Conservation (phyloP, 2,329 filamentous ascomycete species). For the Verticillium albo-atrum region DNA sequence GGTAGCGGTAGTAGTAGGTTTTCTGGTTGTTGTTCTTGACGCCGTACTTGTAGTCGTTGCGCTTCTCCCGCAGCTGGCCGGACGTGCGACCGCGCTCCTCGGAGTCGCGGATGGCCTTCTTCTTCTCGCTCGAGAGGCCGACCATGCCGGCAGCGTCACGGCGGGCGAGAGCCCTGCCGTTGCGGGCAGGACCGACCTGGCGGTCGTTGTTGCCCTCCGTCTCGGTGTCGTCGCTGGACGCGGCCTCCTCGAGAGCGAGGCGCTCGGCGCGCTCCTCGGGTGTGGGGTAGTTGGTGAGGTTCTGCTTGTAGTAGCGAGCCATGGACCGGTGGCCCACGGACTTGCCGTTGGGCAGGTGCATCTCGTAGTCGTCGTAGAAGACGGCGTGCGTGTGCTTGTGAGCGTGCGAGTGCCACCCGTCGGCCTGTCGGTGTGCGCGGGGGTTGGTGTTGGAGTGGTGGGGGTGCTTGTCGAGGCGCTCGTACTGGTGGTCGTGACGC, state of each 20-base stretch:
- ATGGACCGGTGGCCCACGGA: constrained; percentile 87
- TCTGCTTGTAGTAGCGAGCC: constrained; percentile 87
- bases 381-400: constrained; percentile 71
- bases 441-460: constrained; percentile 72
- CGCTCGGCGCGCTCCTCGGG: constrained; percentile 69
- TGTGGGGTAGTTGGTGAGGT: constrained; percentile 79
- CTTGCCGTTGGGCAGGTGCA: constrained; percentile 86
- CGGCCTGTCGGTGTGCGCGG: constrained; percentile 66
- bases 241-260: constrained; percentile 51
- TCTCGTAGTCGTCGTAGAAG: constrained; percentile 88
- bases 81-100: constrained; percentile 67
- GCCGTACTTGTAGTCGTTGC: constrained; percentile 66
- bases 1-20: constrained; percentile 50
- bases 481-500: constrained; percentile 64
- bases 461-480: constrained; percentile 65
- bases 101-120: constrained; percentile 58
- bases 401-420: constrained; percentile 79
- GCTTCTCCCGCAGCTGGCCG: constrained; percentile 56
- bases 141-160: constrained; percentile 74
- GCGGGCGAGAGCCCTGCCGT: constrained; percentile 53
- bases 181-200: constrained; percentile 27
- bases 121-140: constrained; percentile 72
- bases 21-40: constrained; percentile 75
- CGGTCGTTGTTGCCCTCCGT: constrained; percentile 21
- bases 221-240: constrained; percentile 29